Conservation (phyloP, 2,329 filamentous ascomycete species). For the Capronia americana region DNA sequence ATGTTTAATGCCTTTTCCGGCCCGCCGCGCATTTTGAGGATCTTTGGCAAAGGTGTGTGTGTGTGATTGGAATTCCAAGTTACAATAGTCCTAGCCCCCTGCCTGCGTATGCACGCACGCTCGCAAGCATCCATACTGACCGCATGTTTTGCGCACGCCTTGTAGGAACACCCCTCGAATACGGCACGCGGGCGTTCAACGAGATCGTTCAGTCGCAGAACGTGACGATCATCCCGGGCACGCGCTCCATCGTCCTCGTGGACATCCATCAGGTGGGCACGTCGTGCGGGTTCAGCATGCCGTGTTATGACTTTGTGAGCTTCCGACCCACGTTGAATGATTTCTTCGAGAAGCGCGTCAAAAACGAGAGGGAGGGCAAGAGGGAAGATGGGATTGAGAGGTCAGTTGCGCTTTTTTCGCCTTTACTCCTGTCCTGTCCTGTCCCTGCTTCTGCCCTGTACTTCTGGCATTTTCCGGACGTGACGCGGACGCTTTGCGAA, state of each 20-base stretch:
- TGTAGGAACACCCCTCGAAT: slow-evolving; percentile 64
- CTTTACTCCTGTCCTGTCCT: background rate
- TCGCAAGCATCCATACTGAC: background rate
- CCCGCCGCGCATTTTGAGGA: slow-evolving; percentile 65
- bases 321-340: slow-evolving; percentile 37
- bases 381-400: slow-evolving; percentile 56
- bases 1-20: slow-evolving; percentile 73
- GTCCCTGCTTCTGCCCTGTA: background rate
- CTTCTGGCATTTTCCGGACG: background rate
- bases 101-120: too few species aligned
- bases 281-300: slow-evolving; percentile 69
- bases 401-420: slow-evolving; percentile 1
- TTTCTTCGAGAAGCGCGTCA: slow-evolving; percentile 37
- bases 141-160: background rate
- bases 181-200: slow-evolving; percentile 59
- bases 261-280: slow-evolving; percentile 71
- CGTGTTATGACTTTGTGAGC: slow-evolving; percentile 37
- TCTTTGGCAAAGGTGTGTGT: slow-evolving; percentile 40
- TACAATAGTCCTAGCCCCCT: too few species aligned
- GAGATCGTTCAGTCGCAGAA: slow-evolving; percentile 44
- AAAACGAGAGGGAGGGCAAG: slow-evolving; percentile 47
- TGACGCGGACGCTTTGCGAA: background rate
- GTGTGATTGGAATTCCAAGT: background rate
- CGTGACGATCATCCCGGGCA: slow-evolving; percentile 52
- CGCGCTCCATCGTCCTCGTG: slow-evolving; percentile 66